Conservation (phyloP, 352 stramenopile species). For the Globisporangium paroecandrum region DNA sequence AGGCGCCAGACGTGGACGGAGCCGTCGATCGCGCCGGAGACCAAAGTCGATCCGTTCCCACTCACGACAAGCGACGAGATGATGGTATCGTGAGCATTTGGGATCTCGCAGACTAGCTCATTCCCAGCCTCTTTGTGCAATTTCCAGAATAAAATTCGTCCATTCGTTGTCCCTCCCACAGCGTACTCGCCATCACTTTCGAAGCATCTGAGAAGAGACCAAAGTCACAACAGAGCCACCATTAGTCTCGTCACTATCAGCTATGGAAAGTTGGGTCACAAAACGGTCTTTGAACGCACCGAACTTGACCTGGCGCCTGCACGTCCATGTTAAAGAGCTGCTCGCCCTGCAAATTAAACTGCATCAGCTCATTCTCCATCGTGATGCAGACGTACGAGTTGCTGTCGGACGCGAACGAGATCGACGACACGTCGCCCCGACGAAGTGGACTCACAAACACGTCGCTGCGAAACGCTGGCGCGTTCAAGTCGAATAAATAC, state of each 20-base stretch:
- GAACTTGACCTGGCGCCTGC: constrained; percentile 44
- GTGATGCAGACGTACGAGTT: constrained; percentile 65
- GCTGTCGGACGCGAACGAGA: constrained; percentile 50
- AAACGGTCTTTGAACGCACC: constrained; percentile 22
- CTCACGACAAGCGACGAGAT: constrained; percentile 63
- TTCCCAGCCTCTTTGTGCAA: constrained; percentile 35
- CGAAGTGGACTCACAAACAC: constrained; percentile 33
- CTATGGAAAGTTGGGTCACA: background rate
- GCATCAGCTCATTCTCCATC: constrained; percentile 61
- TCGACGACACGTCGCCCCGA: constrained; percentile 41
- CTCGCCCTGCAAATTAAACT: constrained; percentile 51
- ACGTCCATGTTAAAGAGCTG: constrained; percentile 51
- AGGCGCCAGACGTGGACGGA: constrained; percentile 63
- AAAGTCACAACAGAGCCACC: background rate
- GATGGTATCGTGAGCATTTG: constrained; percentile 53
- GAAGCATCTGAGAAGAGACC: constrained; percentile 35
- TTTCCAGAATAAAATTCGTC: constrained; percentile 69
- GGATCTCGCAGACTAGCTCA: constrained; percentile 59
- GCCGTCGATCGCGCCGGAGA: constrained; percentile 60
- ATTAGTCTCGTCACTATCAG: background rate
- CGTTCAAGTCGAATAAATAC: constrained; percentile 48
- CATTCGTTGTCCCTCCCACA: constrained; percentile 60
- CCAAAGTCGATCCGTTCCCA: constrained; percentile 43
- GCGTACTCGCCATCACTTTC: constrained; percentile 72
- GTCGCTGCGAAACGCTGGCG: constrained; percentile 24